These are phyloP conservation scores for Tagetes patula DNA, from an alignment of 129 eudicot species.

Conservation along the genomic window DNA sequence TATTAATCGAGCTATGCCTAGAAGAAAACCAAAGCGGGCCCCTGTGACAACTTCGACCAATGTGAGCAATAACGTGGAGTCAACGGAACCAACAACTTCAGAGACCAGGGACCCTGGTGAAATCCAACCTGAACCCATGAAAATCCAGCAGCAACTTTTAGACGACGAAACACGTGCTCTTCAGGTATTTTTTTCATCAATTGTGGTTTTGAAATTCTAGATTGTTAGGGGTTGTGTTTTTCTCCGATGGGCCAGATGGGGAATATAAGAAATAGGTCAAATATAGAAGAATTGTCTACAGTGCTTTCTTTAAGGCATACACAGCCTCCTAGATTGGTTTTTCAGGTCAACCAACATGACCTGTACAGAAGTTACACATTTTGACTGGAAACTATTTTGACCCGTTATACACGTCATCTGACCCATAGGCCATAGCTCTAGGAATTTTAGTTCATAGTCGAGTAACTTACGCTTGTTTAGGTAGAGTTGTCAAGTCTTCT, in stretches of 20 bases:
- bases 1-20: constrained; percentile 70
- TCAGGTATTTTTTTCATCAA: constrained; percentile 56
- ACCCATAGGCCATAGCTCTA: not conserved
- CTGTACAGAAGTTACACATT: not conserved
- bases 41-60: constrained; percentile 27
- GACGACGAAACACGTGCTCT: constrained; percentile 94
- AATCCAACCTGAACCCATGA: constrained; percentile 60
- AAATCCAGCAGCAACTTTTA: constrained; percentile 78
- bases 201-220: not conserved
- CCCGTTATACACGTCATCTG: not conserved
- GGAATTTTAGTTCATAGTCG: constrained; percentile 15
- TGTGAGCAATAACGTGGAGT: constrained; percentile 27
- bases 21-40: constrained; percentile 62
- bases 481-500: constrained; percentile 76
- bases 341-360: not conserved
- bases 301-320: not conserved
- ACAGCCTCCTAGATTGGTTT: not conserved
- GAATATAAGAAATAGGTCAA: not conserved
- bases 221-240: not conserved
- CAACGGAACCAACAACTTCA: constrained; percentile 36
- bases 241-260: not conserved
- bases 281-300: no score
- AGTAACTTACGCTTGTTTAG: constrained; percentile 35
- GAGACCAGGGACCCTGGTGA: constrained; percentile 55
- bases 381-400: not conserved